Evolutionary conservation across 352 stramenopile genomes (phyloP).

Genomic region (Blastocystis sp.): DNA sequence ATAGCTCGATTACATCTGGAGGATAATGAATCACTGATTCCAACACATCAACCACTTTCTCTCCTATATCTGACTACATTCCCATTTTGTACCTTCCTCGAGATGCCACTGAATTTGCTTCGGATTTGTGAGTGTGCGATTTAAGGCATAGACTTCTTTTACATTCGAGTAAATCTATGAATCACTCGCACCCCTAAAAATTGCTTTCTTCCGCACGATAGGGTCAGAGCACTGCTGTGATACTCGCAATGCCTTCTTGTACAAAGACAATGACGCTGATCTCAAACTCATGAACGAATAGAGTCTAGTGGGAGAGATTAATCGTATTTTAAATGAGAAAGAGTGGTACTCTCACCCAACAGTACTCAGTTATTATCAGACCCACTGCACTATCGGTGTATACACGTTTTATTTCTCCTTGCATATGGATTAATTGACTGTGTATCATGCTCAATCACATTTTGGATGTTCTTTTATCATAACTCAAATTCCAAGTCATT

Average conservation of each 20-base stretch:
- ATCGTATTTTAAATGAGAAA: background rate
- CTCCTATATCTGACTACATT: background rate
- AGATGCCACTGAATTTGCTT: background rate
- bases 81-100: background rate
- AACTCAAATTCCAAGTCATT: background rate
- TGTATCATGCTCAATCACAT: background rate
- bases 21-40: background rate
- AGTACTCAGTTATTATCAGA: background rate
- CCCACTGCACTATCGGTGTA: background rate
- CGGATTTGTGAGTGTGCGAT: background rate
- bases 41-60: background rate
- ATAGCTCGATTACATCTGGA: background rate
- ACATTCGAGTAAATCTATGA: background rate
- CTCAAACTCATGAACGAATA: background rate
- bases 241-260: background rate
- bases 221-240: background rate
- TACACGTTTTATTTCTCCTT: background rate
- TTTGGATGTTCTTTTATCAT: background rate
- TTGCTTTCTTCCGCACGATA: background rate
- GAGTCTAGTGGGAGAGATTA: background rate
- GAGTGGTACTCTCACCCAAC: background rate
- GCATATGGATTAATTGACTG: background rate
- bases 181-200: background rate
- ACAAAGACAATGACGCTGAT: background rate
- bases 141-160: background rate